Base-by-base conservation (phyloP, 768 basidiomycete genomes). In the Pleurotus sapidus region DNA sequence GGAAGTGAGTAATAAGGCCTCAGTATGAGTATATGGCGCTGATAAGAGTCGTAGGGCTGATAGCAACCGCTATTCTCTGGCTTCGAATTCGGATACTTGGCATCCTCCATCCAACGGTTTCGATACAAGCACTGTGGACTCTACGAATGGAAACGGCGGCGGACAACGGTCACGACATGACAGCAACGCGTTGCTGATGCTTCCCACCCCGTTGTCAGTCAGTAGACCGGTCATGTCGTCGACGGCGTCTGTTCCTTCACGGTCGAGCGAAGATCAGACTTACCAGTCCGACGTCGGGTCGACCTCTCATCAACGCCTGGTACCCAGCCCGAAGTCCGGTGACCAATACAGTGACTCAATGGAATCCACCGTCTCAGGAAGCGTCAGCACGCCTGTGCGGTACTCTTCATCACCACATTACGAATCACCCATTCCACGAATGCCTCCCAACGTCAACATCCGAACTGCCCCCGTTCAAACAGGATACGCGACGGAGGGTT, bases 1-100 rank as follows among this genome's bases (percentile, higher is more conserved):
- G 90, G 55, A 88, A 83, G 90, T 90, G 67, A 59, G 84, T 76
- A n/a, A 51, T 63, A 51, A n/a, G 17, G 15, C 59, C n/a, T 54
- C 40, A 27, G 38, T n/a, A 57, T 27, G 24, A 25, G 30, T 34
- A 34, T 34, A 34, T 9, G 8, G 30, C 8, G 30, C 30, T 34
- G 30, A 34, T 34, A 34, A 11, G 30, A 11, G 57, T 61, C 59
- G 59, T 60, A 71, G 74, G 61, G 61, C 65, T 47, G 68, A 76
- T 17, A 73, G 71, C 60, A 80, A 82, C 60, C 81, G 93, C 18
- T 88, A 91, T 65, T 95, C 93, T 9, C 68, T 89, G 66, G 82
- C 85, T 15, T 95, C 93, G 2, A 87, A 85, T 45, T 84, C 86
- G 51, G 93, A 95, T 61, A 78, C 81, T n/a, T 84, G 84, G 58